Percentiles rank a stretch among this genome's conserved stretches.
Conservation (phyloP, 2,329 filamentous ascomycete genomes). For the Pyrenophora seminiperda region DNA sequence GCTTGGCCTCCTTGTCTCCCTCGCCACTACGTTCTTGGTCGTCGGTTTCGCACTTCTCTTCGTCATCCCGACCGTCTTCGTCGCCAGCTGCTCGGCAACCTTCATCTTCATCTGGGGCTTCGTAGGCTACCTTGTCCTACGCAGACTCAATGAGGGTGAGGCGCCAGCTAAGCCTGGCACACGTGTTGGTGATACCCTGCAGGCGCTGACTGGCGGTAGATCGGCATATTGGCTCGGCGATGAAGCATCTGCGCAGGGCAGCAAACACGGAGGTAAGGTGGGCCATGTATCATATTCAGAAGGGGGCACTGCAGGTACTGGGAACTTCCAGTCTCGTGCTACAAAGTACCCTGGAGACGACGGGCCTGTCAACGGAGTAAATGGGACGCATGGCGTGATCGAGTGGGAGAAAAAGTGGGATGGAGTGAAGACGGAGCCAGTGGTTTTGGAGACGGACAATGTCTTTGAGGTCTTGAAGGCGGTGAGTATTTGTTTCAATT, state of each 20-base stretch:
- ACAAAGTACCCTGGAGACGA: neutral
- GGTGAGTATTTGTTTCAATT: neutral
- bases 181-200: conserved; percentile 23
- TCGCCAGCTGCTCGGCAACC: conserved; percentile 66
- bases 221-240: conserved; percentile 18
- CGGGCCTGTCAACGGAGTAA: conserved; percentile 11
- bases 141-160: conserved; percentile 31
- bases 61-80: conserved; percentile 70
- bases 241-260: conserved; percentile 2
- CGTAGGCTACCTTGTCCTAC: conserved; percentile 60
- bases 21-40: conserved; percentile 70
- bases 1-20: conserved; percentile 56
- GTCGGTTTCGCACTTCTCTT: conserved; percentile 69
- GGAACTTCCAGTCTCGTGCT: conserved; percentile 1
- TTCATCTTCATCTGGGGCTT: conserved; percentile 66
- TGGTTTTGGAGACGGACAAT: conserved; percentile 10
- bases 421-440: conserved; percentile 9
- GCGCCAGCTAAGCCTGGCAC: conserved; percentile 26
- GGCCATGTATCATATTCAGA: neutral
- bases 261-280: neutral
- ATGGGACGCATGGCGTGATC: conserved; percentile 4
- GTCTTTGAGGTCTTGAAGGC: conserved; percentile 15
- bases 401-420: conserved; percentile 25
- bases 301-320: conserved; percentile 1
- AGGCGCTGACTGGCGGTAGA: conserved; percentile 28